Percentiles rank a stretch among this genome's conserved stretches.
These are phyloP conservation scores for Podospora anserina DNA, from an alignment of 495 filamentous ascomycete species.

Conservation along the genomic window DNA sequence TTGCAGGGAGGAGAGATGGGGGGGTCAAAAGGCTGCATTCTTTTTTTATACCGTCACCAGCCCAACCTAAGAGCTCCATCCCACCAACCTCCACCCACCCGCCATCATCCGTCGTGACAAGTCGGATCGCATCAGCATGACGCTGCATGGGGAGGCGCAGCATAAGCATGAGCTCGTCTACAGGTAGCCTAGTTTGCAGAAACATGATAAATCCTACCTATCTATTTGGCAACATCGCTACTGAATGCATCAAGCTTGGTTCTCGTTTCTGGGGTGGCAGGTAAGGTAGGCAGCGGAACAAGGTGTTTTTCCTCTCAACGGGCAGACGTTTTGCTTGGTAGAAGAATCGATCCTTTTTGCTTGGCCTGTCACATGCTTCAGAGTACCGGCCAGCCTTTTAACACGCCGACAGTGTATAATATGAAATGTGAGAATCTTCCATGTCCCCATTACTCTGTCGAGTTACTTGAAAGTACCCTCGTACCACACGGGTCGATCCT, in stretches of 20 bases:
- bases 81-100: no score
- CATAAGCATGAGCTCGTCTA: background rate
- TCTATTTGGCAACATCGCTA: background rate
- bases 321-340: background rate
- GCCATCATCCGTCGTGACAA: no score
- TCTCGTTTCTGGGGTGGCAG: background rate
- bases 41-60: background rate
- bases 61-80: no score
- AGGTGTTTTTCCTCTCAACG: background rate
- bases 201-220: background rate
- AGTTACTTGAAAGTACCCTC: background rate
- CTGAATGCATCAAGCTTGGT: background rate
- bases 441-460: background rate
- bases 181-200: background rate
- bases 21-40: no score
- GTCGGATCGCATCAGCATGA: no score
- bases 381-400: background rate
- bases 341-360: background rate
- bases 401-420: background rate
- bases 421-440: background rate
- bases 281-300: background rate
- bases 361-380: background rate
- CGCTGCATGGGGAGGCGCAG: background rate
- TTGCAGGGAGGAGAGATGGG: no score
- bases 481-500: conserved; percentile 20